phyloP scores from a whole-genome alignment of 176 grass and related monocot genomes.

The Cenchrus americanus region DNA sequence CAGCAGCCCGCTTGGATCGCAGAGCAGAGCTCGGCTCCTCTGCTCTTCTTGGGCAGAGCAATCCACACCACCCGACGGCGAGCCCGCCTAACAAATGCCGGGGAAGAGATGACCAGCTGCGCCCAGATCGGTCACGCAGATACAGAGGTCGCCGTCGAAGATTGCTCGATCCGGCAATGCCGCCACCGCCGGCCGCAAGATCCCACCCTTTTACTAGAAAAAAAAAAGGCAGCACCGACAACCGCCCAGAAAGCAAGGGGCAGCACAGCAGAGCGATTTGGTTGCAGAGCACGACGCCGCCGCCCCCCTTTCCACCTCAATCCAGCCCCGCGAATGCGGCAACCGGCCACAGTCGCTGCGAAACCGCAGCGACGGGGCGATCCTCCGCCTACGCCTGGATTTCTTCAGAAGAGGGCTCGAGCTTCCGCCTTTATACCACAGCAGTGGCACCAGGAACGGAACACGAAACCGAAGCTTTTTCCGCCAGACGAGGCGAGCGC shows the following conservation, averaged over 20 bases:
- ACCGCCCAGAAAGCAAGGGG: conserved; percentile 35
- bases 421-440: conserved; percentile 7
- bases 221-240: conserved; percentile 40
- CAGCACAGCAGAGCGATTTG: neutral
- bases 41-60: conserved; percentile 8
- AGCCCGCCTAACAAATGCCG: conserved; percentile 39
- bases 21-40: neutral
- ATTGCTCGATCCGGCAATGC: conserved; percentile 46
- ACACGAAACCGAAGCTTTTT: conserved; percentile 15
- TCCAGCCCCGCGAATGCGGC: conserved; percentile 16
- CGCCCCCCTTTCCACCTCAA: conserved; percentile 9
- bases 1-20: conserved; percentile 29
- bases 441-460: conserved; percentile 7
- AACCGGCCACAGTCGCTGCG: conserved; percentile 9
- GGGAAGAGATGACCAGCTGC: neutral
- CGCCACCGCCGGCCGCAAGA: conserved; percentile 35
- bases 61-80: neutral
- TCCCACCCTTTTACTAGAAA: conserved; percentile 45
- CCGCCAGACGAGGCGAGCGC: neutral
- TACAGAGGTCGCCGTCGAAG: neutral
- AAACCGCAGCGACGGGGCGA: conserved; percentile 26
- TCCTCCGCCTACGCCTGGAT: conserved; percentile 26
- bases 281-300: conserved; percentile 27
- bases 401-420: conserved; percentile 18
- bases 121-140: conserved; percentile 20